Conservation (phyloP, 768 basidiomycete genomes). For the Baorangia bicolor region DNA sequence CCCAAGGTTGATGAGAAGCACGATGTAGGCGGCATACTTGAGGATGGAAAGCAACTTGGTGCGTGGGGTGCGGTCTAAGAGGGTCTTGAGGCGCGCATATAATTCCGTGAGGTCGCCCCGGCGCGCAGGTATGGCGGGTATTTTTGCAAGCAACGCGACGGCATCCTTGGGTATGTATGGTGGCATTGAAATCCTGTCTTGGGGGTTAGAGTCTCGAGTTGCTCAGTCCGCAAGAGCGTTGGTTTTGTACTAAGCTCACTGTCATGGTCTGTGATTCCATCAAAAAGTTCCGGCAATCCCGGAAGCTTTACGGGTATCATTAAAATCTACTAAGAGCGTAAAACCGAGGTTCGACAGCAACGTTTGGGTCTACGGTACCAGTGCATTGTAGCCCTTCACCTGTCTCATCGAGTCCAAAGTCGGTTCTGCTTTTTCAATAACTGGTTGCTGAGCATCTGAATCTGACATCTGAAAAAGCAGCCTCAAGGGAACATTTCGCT, state of each 20-base stretch:
- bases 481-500: too few relatives aligned
- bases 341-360: too few relatives aligned
- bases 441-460: too few relatives aligned
- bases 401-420: too few relatives aligned
- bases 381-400: too few relatives aligned
- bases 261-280: too few relatives aligned
- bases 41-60: conserved; percentile 10
- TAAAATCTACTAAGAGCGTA: too few relatives aligned
- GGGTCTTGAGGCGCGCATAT: conserved; percentile 1
- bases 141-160: conserved; percentile 9
- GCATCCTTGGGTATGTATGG: conserved; percentile 2
- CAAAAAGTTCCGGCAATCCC: too few relatives aligned
- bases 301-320: not conserved
- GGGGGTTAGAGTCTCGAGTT: not conserved
- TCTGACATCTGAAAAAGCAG: too few relatives aligned
- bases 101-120: not conserved
- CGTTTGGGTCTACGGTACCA: too few relatives aligned
- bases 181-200: conserved; percentile 7
- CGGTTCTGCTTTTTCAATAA: too few relatives aligned
- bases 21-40: conserved; percentile 26
- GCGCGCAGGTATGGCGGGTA: conserved; percentile 10
- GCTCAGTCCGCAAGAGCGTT: not conserved
- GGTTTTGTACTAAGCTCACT: not conserved
- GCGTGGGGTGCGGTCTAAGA: conserved; percentile 5
- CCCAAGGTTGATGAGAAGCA: conserved; percentile 58